Base-by-base conservation (phyloP, 495 filamentous ascomycete genomes). In the Podospora pseudocomata region DNA sequence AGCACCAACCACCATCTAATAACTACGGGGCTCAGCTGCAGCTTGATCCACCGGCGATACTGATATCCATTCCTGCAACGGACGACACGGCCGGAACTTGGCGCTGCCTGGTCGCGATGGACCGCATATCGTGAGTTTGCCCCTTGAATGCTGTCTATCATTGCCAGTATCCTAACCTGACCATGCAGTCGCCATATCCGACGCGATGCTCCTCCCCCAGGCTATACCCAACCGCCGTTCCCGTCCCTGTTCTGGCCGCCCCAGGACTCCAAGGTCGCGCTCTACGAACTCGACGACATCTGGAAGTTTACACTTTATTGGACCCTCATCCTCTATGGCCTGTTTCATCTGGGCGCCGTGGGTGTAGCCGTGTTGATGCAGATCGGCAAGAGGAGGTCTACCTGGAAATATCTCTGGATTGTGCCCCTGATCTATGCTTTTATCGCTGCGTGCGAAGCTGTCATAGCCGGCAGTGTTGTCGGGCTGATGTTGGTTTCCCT, bases 301-400 rank as follows among this genome's bases (percentile, higher is more conserved):
- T 97, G 92, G 92, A 89, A 91, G 64, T 97, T 94, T 76, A 99
- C 95, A 0, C 80, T 96, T 1, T 86, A 88, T 75, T 99, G 95
- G 95, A 97, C 94, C 39, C 78, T 92, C 68, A 83, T 93, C 70
- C 80, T 89, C 70, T 86, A 87, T 76, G 84, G 86, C 69, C 74
- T 87, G 67, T 84, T 91, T 76, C 86, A 96, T 81, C 74, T 92
- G 57, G 77, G 85, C 64, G 92, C 91, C 2, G 89, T 89, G 0
- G 82, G 81, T 13, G 94, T 90, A 72, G 92, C 92, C 2, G 81
- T 95, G 64, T 75, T 86, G 34, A 90, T 94, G 78, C 92, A 91
- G 71, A 78, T 83, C 28, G 82, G 85, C 67, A 85, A 84, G 73
- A 77, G 76, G 60, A 77, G 77, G 49, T 74, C 79, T 26, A 89